These are phyloP conservation scores for Alternaria viburni DNA, from an alignment of 2,329 filamentous ascomycete genomes.

Conservation along the genomic window DNA sequence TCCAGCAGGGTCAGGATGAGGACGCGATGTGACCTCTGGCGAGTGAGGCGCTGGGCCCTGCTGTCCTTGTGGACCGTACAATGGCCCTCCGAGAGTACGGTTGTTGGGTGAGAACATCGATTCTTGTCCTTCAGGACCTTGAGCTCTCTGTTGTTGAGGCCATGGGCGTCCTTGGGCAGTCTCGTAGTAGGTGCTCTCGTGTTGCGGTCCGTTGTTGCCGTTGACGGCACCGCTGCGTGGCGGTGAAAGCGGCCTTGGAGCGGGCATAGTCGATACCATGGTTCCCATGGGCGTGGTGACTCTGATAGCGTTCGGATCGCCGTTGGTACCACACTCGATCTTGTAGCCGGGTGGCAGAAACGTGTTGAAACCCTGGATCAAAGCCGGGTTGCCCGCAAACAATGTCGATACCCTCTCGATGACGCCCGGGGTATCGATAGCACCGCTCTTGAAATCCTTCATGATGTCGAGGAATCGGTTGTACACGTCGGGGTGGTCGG, in stretches of 20 bases:
- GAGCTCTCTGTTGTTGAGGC: conserved; percentile 44
- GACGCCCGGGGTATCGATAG: conserved; percentile 97
- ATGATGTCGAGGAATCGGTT: conserved; percentile 98
- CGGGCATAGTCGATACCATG: conserved; percentile 84
- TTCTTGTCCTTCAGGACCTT: conserved; percentile 44
- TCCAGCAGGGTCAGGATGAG: conserved; percentile 44
- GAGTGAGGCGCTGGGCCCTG: conserved; percentile 44
- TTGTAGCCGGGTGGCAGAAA: conserved; percentile 95
- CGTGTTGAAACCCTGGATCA: conserved; percentile 98
- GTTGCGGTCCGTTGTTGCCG: conserved; percentile 61
- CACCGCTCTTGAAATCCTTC: conserved; percentile 99
- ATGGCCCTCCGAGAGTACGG: conserved; percentile 49
- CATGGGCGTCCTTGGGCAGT: conserved; percentile 46
- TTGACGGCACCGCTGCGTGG: conserved; percentile 58
- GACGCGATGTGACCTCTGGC: conserved; percentile 43
- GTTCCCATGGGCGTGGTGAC: conserved; percentile 99
- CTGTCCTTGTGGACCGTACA: conserved; percentile 45
- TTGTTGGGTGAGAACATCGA: conserved; percentile 54
- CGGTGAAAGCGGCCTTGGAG: conserved; percentile 54
- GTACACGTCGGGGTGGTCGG: conserved; percentile 95
- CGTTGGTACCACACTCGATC: conserved; percentile 92
- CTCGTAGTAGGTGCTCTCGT: conserved; percentile 47
- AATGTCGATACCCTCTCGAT: conserved; percentile 95
- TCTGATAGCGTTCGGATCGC: conserved; percentile 93
- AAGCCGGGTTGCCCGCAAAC: conserved; percentile 91